These are phyloP conservation scores for Cercospora zeae-maydis DNA, from an alignment of 2,329 filamentous ascomycete genomes.

Conservation along the genomic window DNA sequence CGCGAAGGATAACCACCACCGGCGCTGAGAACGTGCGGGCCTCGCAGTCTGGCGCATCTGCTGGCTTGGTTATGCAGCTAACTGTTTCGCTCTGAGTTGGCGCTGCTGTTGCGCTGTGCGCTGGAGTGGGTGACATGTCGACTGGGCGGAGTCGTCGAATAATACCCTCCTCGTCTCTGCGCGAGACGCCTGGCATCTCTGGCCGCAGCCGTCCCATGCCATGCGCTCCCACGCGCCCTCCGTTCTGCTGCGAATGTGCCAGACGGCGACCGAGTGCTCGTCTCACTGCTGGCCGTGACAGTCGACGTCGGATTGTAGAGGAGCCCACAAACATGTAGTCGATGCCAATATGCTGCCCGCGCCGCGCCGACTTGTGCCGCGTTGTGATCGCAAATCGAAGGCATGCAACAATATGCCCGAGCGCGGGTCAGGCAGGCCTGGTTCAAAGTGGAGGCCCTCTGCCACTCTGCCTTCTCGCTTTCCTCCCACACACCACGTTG, in stretches of 20 bases:
- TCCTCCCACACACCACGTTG: slow-evolving; percentile 16
- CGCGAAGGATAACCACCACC: slow-evolving; percentile 10
- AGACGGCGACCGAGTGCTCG: background rate
- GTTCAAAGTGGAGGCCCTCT: slow-evolving; percentile 9
- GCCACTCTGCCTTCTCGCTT: slow-evolving; percentile 12
- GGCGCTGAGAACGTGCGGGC: slow-evolving; percentile 12
- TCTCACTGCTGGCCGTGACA: background rate
- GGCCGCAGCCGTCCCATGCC: slow-evolving; percentile 3
- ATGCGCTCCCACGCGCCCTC: slow-evolving; percentile 1
- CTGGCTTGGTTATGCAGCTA: slow-evolving; percentile 20
- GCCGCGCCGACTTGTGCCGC: background rate
- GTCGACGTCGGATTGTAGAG: background rate
- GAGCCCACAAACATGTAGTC: no score
- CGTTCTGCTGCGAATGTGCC: background rate
- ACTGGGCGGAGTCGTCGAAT: background rate
- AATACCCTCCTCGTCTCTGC: background rate
- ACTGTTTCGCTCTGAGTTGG: slow-evolving; percentile 16
- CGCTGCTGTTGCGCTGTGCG: slow-evolving; percentile 20
- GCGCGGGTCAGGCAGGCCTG: slow-evolving; percentile 7
- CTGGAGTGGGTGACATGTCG: slow-evolving; percentile 16
- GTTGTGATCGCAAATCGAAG: slow-evolving; percentile 3
- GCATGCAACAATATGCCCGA: slow-evolving; percentile 3
- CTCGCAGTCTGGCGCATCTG: slow-evolving; percentile 15
- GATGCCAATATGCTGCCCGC: background rate
- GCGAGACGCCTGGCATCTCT: slow-evolving; percentile 4